Percentiles rank a stretch among this genome's conserved stretches.
These are phyloP conservation scores for Populus simonii DNA, from an alignment of 345 rosid genomes.

Conservation along the genomic window DNA sequence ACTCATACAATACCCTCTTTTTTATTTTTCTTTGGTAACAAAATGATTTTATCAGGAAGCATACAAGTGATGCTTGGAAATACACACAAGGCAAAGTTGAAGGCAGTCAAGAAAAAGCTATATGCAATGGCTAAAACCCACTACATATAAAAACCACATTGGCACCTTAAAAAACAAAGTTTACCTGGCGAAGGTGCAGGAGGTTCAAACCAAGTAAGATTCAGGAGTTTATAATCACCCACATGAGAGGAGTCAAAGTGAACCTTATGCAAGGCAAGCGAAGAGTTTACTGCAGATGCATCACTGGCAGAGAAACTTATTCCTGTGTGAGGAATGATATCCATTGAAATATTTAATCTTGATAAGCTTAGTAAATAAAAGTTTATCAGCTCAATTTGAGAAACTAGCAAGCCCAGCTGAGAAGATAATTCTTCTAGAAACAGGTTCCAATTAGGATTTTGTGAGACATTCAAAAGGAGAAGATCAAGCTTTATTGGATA, in stretches of 20 bases:
- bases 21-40: background rate
- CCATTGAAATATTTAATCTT: slow-evolving; percentile 88
- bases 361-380: slow-evolving; percentile 71
- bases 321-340: slow-evolving; percentile 81
- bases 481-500: slow-evolving; percentile 98
- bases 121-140: slow-evolving; percentile 5
- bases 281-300: slow-evolving; percentile 68
- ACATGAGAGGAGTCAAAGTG: slow-evolving; percentile 58
- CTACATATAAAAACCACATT: background rate
- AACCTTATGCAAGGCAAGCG: slow-evolving; percentile 68
- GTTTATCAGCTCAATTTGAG: slow-evolving; percentile 81
- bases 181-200: slow-evolving; percentile 82
- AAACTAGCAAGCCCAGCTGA: slow-evolving; percentile 69
- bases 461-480: slow-evolving; percentile 83
- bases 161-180: slow-evolving; percentile 10
- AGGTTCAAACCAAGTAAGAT: slow-evolving; percentile 78
- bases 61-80: background rate
- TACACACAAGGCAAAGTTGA: background rate
- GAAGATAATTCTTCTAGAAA: slow-evolving; percentile 70
- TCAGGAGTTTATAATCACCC: slow-evolving; percentile 84
- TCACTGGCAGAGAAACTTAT: slow-evolving; percentile 71
- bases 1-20: background rate
- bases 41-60: background rate
- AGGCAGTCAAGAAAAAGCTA: background rate
- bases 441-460: slow-evolving; percentile 60